A percentile compares a stretch with the other conserved stretches of the same genome.
Conservation (phyloP, 2,329 filamentous ascomycete genomes). For the Calonectria pteridis region DNA sequence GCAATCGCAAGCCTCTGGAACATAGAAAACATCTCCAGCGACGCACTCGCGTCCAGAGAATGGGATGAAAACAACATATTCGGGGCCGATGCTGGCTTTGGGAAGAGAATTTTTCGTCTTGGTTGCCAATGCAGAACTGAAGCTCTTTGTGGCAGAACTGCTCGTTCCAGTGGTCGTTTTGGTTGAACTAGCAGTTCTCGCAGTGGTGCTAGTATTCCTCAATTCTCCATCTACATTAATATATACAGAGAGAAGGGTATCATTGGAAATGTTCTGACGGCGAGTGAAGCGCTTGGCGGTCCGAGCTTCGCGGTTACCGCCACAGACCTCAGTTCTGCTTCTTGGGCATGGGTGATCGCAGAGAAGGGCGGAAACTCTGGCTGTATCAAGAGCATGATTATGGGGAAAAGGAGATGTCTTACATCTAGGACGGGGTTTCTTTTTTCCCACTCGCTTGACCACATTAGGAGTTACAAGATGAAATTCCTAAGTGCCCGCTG, state of each 20-base stretch:
- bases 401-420: no score
- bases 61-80: slow-evolving; percentile 35
- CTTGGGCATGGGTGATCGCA: slow-evolving; percentile 41
- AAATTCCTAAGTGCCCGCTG: no score
- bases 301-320: slow-evolving; percentile 30
- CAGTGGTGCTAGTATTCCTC: neutral
- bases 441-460: no score
- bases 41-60: slow-evolving; percentile 33
- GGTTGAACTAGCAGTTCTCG: no score
- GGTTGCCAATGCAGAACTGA: neutral
- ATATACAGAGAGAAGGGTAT: slow-evolving; percentile 40
- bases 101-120: slow-evolving; percentile 28
- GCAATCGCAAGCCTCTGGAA: slow-evolving; percentile 35
- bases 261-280: slow-evolving; percentile 25
- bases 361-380: no score
- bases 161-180: slow-evolving; percentile 18
- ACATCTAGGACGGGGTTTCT: no score
- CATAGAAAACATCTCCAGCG: slow-evolving; percentile 33
- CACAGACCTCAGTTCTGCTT: slow-evolving; percentile 36
- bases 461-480: no score
- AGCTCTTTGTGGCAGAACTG: slow-evolving; percentile 30
- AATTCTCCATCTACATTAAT: neutral
- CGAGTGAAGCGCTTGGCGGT: slow-evolving; percentile 26
- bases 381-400: no score
- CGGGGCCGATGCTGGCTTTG: neutral